Percentiles rank a stretch among this genome's conserved stretches.
Conservation (phyloP, 768 basidiomycete species). For the Cyclocybe aegerita region DNA sequence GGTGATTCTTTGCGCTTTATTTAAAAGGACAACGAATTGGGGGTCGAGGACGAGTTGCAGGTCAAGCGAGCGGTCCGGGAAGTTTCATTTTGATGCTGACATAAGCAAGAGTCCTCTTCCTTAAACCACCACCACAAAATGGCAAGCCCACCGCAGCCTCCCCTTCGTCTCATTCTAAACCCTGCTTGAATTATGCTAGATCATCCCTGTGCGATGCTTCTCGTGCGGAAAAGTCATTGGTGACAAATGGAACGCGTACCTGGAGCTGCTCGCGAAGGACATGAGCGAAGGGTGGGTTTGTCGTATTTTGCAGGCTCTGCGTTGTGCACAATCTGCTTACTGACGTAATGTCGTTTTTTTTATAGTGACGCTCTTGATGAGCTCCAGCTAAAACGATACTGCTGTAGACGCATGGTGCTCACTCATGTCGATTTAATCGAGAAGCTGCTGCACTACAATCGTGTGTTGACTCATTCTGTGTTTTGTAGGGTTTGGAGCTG, state of each 20-base stretch:
- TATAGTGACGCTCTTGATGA: conserved; percentile 85
- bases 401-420: conserved; percentile 95
- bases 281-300: conserved; percentile 81
- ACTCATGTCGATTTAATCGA: conserved; percentile 98
- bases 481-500: background rate
- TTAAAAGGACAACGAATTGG: too few species aligned
- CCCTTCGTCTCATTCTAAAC: background rate
- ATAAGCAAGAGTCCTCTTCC: conserved; percentile 16
- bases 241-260: conserved; percentile 91
- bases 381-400: conserved; percentile 89
- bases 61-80: too few species aligned
- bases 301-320: background rate
- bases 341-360: background rate
- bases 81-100: conserved; percentile 10
- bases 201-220: conserved; percentile 95
- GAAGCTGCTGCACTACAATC: conserved; percentile 94
- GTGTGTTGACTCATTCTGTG: conserved; percentile 43
- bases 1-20: too few species aligned
- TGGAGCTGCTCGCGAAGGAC: conserved; percentile 77
- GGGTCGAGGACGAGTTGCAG: too few species aligned
- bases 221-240: conserved; percentile 97
- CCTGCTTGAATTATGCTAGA: conserved; percentile 48
- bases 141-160: conserved; percentile 10
- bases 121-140: conserved; percentile 17
- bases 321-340: background rate